A percentile compares a stretch with the other conserved stretches of the same genome.
Conservation (phyloP, 257 asterid genomes). For the Coffea canephora region DNA sequence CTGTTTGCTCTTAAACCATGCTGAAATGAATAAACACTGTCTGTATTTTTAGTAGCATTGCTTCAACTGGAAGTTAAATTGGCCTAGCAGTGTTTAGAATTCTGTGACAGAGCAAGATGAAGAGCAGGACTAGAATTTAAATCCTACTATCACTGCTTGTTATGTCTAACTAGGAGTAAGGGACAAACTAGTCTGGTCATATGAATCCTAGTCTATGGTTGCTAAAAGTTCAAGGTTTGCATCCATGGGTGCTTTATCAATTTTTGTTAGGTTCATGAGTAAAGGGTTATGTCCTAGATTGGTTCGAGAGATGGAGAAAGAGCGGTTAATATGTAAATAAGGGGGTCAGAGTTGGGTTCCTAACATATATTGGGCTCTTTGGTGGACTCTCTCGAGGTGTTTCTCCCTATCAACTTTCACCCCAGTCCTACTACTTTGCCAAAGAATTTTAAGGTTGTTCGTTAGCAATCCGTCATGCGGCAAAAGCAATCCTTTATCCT, state of each 20-base stretch:
- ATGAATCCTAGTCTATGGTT: not conserved
- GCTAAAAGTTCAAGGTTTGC: not conserved
- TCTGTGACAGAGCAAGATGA: not conserved
- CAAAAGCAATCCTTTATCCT: not conserved
- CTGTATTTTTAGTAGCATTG: not conserved
- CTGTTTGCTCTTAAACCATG: not conserved
- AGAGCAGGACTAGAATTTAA: not conserved
- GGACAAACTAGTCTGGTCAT: not conserved
- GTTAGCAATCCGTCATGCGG: not conserved
- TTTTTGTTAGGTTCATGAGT: too few relatives aligned
- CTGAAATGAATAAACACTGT: not conserved
- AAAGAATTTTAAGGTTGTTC: not conserved
- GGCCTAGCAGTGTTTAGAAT: not conserved
- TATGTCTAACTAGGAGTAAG: not conserved
- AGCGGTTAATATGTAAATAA: too few relatives aligned
- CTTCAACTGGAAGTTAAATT: not conserved
- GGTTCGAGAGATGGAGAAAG: too few relatives aligned
- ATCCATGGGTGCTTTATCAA: not conserved
- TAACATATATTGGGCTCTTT: too few relatives aligned
- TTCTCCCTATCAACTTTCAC: not conserved
- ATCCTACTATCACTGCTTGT: not conserved
- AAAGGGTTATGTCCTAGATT: too few relatives aligned
- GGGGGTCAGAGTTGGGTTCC: too few relatives aligned
- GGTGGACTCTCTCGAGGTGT: too few relatives aligned
- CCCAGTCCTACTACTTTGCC: not conserved